Percentiles rank a stretch among this genome's conserved stretches.
phyloP scores from a whole-genome alignment of 352 stramenopile species.

The Sclerospora graminicola region DNA sequence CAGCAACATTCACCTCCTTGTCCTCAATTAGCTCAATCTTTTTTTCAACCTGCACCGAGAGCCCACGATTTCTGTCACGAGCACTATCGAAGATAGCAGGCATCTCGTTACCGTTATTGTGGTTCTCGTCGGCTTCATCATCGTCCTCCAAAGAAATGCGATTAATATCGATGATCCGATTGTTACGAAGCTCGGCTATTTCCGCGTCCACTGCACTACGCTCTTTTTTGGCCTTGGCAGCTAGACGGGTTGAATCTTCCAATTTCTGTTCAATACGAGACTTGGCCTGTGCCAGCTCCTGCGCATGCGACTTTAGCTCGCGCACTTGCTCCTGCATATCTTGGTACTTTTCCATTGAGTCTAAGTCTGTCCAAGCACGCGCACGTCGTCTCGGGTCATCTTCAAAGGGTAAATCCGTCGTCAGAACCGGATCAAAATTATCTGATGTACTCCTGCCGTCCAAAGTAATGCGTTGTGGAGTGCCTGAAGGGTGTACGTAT shows the following conservation, averaged over 20 bases:
- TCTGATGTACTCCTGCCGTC: conserved; percentile 9
- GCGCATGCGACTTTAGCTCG: conserved; percentile 54
- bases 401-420: conserved; percentile 19
- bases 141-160: conserved; percentile 47
- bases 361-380: conserved; percentile 54
- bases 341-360: conserved; percentile 36
- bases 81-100: conserved; percentile 9
- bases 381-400: conserved; percentile 30
- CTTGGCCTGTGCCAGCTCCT: conserved; percentile 51
- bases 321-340: conserved; percentile 62
- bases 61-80: conserved; percentile 13
- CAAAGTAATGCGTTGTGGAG: conserved; percentile 7
- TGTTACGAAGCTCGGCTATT: conserved; percentile 33
- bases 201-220: conserved; percentile 31
- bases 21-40: conserved; percentile 32
- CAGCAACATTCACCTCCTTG: conserved; percentile 42
- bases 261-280: conserved; percentile 43
- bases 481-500: conserved; percentile 13
- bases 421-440: conserved; percentile 8
- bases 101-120: conserved; percentile 18
- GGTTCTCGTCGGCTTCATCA: conserved; percentile 28
- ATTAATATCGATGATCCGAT: conserved; percentile 58
- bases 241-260: conserved; percentile 17
- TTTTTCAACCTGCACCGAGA: conserved; percentile 21
- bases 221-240: conserved; percentile 23